Conservation (phyloP, 345 rosid genomes). For the Bruguiera gymnorhiza region DNA sequence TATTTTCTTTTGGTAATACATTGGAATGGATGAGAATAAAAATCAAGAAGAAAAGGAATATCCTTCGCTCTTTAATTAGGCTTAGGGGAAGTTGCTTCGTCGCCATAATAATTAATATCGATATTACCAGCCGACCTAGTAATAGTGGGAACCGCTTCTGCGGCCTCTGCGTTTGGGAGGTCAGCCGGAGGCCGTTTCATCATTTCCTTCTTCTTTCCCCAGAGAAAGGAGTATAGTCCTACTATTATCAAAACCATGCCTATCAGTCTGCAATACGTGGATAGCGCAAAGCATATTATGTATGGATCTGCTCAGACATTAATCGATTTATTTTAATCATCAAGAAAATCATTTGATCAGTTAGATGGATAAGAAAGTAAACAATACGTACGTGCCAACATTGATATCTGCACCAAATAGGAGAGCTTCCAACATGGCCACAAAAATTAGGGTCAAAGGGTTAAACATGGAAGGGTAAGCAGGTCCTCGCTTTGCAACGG, state of each 20-base stretch:
- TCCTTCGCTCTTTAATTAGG: no score
- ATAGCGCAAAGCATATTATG: neutral
- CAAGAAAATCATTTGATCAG: neutral
- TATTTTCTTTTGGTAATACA: no score
- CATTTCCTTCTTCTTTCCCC: slow-evolving; percentile 35
- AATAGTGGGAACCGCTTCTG: neutral
- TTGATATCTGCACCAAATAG: slow-evolving; percentile 32
- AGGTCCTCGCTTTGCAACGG: slow-evolving; percentile 42
- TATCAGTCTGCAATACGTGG: slow-evolving; percentile 25
- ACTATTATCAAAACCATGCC: slow-evolving; percentile 36
- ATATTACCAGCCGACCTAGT: slow-evolving; percentile 1
- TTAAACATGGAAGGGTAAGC: slow-evolving; percentile 56
- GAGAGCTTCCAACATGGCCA: slow-evolving; percentile 37
- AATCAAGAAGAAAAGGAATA: no score
- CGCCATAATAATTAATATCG: no score
- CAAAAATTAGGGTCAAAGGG: slow-evolving; percentile 40
- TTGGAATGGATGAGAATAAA: no score
- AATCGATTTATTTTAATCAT: no score
- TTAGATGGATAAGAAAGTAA: neutral
- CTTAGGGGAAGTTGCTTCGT: no score
- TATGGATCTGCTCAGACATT: no score
- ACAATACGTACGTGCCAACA: slow-evolving; percentile 33
- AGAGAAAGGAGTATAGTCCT: slow-evolving; percentile 45
- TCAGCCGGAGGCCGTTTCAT: neutral
- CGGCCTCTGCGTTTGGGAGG: neutral